Conservation (phyloP, 2,329 filamentous ascomycete species). For the Orbilia brochopaga region DNA sequence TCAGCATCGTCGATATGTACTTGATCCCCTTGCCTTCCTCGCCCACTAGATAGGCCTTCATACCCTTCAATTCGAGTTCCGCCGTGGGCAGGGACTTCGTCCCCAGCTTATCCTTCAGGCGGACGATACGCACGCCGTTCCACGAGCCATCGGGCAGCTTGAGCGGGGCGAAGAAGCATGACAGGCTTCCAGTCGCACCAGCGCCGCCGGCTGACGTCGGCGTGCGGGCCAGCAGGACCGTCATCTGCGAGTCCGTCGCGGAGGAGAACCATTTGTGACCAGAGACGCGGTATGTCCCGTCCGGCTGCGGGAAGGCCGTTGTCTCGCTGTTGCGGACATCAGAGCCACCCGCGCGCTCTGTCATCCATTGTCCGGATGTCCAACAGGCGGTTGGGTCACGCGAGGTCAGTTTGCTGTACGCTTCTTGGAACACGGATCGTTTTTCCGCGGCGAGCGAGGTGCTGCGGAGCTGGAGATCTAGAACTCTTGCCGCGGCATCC, state of each 20-base stretch:
- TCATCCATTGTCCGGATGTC: constrained; percentile 82
- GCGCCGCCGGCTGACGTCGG: constrained; percentile 58
- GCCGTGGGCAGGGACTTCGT: constrained; percentile 74
- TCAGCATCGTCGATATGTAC: constrained; percentile 72
- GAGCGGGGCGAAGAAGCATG: constrained; percentile 71
- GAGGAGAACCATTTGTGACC: constrained; percentile 77
- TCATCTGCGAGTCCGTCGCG: constrained; percentile 70
- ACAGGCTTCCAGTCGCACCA: constrained; percentile 61
- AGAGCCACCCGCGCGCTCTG: constrained; percentile 71
- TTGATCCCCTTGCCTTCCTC: constrained; percentile 70
- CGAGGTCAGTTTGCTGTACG: constrained; percentile 64
- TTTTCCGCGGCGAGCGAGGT: constrained; percentile 28
- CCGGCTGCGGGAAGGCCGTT: constrained; percentile 60
- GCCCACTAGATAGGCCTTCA: constrained; percentile 71
- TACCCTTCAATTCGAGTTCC: constrained; percentile 70
- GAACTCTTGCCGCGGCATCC: constrained; percentile 42
- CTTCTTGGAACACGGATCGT: constrained; percentile 62
- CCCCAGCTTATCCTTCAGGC: constrained; percentile 75
- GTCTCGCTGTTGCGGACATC: constrained; percentile 74
- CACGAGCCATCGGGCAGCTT: constrained; percentile 61
- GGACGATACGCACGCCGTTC: constrained; percentile 72
- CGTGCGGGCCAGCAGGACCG: constrained; percentile 69
- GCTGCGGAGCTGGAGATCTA: constrained; percentile 29
- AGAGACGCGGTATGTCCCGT: constrained; percentile 67
- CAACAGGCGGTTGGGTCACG: constrained; percentile 64